Evolutionary conservation across 345 rosid genomes (phyloP).

Genomic region (Citrus reticulata): DNA sequence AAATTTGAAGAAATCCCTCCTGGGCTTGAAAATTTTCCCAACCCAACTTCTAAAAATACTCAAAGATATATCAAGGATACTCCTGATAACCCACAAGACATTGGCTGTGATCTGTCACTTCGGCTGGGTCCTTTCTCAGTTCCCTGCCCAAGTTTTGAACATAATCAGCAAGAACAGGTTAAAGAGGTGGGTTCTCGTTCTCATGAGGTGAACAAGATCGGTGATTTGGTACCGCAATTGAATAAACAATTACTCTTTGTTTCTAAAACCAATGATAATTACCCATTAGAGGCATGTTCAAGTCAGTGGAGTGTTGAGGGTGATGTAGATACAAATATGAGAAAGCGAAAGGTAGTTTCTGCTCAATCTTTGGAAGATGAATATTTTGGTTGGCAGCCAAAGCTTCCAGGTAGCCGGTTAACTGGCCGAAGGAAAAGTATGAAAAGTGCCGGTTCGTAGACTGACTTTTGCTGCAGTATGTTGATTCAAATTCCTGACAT

Average conservation of each 20-base stretch:
- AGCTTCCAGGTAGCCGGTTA: constrained; percentile 24
- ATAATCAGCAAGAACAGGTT: constrained; percentile 5
- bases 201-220: constrained; percentile 25
- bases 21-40: constrained; percentile 16
- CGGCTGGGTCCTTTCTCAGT: constrained; percentile 61
- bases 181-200: constrained; percentile 20
- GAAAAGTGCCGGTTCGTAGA: constrained; percentile 28
- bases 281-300: constrained; percentile 15
- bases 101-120: constrained; percentile 64
- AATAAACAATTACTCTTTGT: constrained; percentile 12
- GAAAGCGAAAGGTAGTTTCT: constrained; percentile 36
- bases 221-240: constrained; percentile 12
- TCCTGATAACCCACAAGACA: constrained; percentile 16
- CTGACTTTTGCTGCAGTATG: constrained; percentile 13
- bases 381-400: constrained; percentile 30
- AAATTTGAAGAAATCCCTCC: constrained; percentile 21
- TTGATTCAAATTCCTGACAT: constrained; percentile 21
- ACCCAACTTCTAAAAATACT: constrained; percentile 13
- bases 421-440: constrained; percentile 22
- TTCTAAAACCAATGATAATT: constrained; percentile 5
- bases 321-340: constrained; percentile 13
- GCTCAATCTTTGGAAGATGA: constrained; percentile 25
- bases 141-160: constrained; percentile 13
- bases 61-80: constrained; percentile 10
- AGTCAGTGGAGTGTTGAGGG: constrained; percentile 13